phyloP scores from a whole-genome alignment of 1,284 basidiomycete species.

The Schizophyllum amplum region DNA sequence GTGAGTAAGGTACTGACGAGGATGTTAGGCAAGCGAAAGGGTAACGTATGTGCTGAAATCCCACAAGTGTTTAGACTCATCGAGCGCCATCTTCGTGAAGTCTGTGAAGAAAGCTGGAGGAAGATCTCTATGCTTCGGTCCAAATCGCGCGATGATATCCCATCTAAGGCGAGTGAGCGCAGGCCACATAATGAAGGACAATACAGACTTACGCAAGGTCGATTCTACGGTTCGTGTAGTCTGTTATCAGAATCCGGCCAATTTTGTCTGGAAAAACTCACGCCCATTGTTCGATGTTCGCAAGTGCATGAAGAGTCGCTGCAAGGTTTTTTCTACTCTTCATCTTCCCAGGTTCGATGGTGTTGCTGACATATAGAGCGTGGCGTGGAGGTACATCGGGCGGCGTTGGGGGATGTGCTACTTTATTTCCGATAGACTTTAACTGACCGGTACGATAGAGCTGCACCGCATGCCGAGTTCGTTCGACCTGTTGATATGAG shows the following conservation, averaged over 20 bases:
- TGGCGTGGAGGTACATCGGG: slow-evolving; percentile 68
- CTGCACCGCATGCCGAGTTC: slow-evolving; percentile 62
- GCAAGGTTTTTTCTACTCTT: slow-evolving; percentile 62
- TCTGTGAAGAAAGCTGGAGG: slow-evolving; percentile 74
- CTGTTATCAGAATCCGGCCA: neutral
- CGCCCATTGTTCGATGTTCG: slow-evolving; percentile 93
- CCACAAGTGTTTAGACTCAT: slow-evolving; percentile 78
- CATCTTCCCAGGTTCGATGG: slow-evolving; percentile 56
- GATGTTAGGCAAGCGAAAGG: neutral
- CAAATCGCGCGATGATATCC: slow-evolving; percentile 82
- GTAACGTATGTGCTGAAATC: slow-evolving; percentile 4
- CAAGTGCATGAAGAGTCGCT: slow-evolving; percentile 81
- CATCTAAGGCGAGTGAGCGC: slow-evolving; percentile 35
- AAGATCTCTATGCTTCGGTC: slow-evolving; percentile 48
- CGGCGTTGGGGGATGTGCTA: slow-evolving; percentile 41
- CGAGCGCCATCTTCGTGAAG: slow-evolving; percentile 75
- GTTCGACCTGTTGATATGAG: slow-evolving; percentile 27
- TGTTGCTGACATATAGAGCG: slow-evolving; percentile 39
- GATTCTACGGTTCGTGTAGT: too few relatives aligned
- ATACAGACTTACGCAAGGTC: slow-evolving; percentile 56
- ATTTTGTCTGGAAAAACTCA: slow-evolving; percentile 44
- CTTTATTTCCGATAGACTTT: slow-evolving; percentile 54
- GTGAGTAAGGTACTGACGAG: slow-evolving; percentile 41
- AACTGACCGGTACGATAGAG: slow-evolving; percentile 66
- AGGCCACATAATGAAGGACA: neutral